phyloP scores from a whole-genome alignment of 2,329 filamentous ascomycete species.

The Sporothrix dimorphospora region DNA sequence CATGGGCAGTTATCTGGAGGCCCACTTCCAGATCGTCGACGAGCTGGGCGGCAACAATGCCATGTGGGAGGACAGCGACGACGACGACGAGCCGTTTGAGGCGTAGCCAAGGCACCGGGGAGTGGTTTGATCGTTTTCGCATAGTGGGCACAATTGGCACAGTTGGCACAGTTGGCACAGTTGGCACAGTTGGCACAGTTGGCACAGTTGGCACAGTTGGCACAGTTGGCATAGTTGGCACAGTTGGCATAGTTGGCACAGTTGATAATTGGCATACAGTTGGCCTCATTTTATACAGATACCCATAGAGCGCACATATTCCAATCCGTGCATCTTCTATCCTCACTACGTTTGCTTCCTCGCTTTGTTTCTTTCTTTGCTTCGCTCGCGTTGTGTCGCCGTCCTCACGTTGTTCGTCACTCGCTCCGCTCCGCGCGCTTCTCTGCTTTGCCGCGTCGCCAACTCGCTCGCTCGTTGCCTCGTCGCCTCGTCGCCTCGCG shows the following conservation, averaged over 20 bases:
- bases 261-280: neutral
- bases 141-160: too few relatives aligned
- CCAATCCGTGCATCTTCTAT: neutral
- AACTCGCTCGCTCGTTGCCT: neutral
- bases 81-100: constrained; percentile 27
- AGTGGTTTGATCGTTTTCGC: too few relatives aligned
- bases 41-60: neutral
- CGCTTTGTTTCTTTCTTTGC: neutral
- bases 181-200: too few relatives aligned
- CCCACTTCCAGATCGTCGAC: constrained; percentile 3
- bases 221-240: too few relatives aligned
- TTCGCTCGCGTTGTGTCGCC: neutral
- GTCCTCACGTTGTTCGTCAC: neutral
- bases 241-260: neutral
- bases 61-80: constrained; percentile 33
- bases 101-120: too few relatives aligned
- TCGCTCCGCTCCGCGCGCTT: neutral
- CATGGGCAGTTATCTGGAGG: neutral
- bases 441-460: too few relatives aligned
- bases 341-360: neutral
- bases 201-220: too few relatives aligned
- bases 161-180: too few relatives aligned
- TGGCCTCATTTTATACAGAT: neutral
- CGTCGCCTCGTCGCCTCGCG: neutral
- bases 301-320: neutral